Percentiles rank a stretch among this genome's conserved stretches.
Conservation (phyloP, 2,329 filamentous ascomycete genomes). For the Colletotrichum sojae region DNA sequence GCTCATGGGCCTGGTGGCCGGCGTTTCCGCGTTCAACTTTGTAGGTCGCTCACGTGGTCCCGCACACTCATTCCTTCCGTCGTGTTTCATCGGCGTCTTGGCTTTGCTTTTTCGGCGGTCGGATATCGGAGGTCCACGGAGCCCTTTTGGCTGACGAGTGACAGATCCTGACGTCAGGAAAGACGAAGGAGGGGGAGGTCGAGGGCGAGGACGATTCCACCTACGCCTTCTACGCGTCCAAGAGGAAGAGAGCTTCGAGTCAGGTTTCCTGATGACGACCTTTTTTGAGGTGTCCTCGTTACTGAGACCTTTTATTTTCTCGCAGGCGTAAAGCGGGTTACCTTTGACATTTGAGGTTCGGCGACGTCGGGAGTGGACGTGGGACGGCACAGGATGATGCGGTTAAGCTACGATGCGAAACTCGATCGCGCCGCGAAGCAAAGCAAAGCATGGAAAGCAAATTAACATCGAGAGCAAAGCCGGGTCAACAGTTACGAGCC, state of each 20-base stretch:
- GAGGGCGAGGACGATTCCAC: constrained; percentile 40
- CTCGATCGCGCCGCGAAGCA: too few species aligned
- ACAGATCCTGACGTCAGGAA: constrained; percentile 37
- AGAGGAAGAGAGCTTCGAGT: constrained; percentile 39
- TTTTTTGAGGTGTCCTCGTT: not conserved
- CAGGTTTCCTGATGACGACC: constrained; percentile 12
- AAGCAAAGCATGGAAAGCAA: too few species aligned
- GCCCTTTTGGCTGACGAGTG: not conserved
- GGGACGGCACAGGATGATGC: too few species aligned
- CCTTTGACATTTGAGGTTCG: constrained; percentile 33
- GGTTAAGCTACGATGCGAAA: too few species aligned
- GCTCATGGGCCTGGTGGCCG: constrained; percentile 37
- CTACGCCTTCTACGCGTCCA: constrained; percentile 40
- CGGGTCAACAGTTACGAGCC: too few species aligned
- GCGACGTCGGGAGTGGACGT: not conserved
- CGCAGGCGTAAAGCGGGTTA: constrained; percentile 36
- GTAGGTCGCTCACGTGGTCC: constrained; percentile 23
- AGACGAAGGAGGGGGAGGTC: constrained; percentile 26
- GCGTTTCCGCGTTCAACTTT: constrained; percentile 38
- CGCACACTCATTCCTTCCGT: not conserved
- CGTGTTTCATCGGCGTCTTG: not conserved
- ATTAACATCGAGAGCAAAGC: too few species aligned
- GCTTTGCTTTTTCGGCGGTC: not conserved
- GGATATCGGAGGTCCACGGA: not conserved
- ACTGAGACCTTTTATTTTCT: constrained; percentile 4